Evolutionary conservation across 2,329 filamentous ascomycete species (phyloP), one percentile per base, ranked within the genome.

Genomic region (Fragosphaeria purpurea): DNA sequence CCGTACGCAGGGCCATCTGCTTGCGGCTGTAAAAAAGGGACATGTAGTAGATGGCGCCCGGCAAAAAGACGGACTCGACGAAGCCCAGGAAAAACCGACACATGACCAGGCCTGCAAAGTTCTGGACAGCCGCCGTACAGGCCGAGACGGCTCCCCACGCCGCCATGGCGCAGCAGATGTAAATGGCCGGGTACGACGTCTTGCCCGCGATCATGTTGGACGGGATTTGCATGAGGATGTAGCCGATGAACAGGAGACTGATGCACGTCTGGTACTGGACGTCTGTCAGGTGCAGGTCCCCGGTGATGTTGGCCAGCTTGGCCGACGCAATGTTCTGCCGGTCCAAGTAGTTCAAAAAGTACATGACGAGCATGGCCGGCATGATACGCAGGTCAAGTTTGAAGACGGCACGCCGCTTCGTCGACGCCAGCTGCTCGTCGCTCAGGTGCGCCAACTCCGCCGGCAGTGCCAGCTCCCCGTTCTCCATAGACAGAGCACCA

Each of bases 41-140:
- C 0, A 71, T 56, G 33, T 62, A 67, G 50, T 65, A 70, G 1
- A 71, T 59, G 0, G 64, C 65, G 0, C 69, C 71, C 0, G 70
- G 70, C 58, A 79, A 78, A 61, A 76, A 78, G 4, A 75, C 71
- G 0, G 77, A 78, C 57, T 80, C 43, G 8, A 45, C 43, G 7
- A 45, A 22, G 9, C 43, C 43, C 9, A 45, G 43, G 43, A 45
- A 35, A 50, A 77, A 70, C 32, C 74, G 66, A 37, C 67, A 67
- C 0, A 65, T 68, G 22, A 76, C 56, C 42, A 77, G 59, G 4
- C 73, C 69, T 6, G 66, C 67, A 53, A 68, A 75, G 44, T 58
- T 70, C 32, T 75, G 64, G 1, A 71, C 71, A 1, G 65, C 68
- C 1, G 73, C 73, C n/a, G 72, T 78, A 6, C 65, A 59, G 5